Percentiles rank a stretch among this genome's conserved stretches.
Evolutionary conservation across 306 rosid species (phyloP).

Genomic region (Prinsepia uniflora): DNA sequence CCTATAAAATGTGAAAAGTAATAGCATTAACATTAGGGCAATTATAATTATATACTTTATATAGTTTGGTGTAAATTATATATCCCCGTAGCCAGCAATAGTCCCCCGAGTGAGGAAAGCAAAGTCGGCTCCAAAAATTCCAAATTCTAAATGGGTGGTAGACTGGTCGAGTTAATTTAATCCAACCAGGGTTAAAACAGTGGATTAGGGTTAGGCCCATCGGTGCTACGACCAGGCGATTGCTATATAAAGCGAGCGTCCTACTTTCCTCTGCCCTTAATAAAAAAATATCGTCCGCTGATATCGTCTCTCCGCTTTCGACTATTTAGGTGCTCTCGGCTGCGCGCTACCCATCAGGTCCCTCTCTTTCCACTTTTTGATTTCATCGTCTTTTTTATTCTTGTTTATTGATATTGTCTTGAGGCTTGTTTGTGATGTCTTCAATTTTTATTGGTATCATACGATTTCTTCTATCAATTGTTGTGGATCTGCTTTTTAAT

Average conservation of each 20-base stretch:
- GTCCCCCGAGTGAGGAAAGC: too few species aligned
- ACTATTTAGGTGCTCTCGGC: not conserved
- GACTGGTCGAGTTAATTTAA: not conserved
- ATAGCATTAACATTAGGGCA: too few species aligned
- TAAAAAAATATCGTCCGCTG: not conserved
- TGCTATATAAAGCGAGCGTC: not conserved
- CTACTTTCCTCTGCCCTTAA: not conserved
- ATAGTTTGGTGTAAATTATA: too few species aligned
- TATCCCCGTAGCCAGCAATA: too few species aligned
- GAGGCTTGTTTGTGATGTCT: not conserved
- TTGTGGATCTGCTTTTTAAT: not conserved
- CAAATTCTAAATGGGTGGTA: not conserved
- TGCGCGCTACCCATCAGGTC: conserved; percentile 12
- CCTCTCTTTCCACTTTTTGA: not conserved
- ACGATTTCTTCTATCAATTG: not conserved
- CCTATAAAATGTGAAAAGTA: too few species aligned
- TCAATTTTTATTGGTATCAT: not conserved
- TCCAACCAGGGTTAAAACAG: not conserved
- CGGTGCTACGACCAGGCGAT: not conserved
- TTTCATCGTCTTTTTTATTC: rapidly evolving
- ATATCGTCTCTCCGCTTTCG: not conserved
- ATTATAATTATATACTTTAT: too few species aligned
- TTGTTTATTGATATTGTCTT: not conserved
- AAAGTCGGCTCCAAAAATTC: not conserved
- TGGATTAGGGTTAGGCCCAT: conserved; percentile 13